Percentiles rank a stretch among this genome's conserved stretches.
phyloP scores from a whole-genome alignment of 305 asterid genomes.

The Fraxinus nigra region DNA sequence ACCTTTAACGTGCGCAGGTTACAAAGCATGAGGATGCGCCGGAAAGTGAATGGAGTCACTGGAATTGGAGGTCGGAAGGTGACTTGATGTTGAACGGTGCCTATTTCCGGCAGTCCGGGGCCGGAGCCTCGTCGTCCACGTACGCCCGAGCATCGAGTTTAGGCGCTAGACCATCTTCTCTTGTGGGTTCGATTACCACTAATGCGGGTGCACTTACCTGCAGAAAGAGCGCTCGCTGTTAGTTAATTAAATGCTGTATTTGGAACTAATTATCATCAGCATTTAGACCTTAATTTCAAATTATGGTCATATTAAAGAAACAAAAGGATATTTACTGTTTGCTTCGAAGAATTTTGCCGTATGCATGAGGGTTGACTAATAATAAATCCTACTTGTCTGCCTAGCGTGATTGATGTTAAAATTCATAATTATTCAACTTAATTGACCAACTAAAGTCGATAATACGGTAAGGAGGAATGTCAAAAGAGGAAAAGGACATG shows the following conservation, averaged over 20 bases:
- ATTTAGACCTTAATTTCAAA: not conserved
- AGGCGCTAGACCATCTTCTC: constrained; percentile 60
- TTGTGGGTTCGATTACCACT: constrained; percentile 56
- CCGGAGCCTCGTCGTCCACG: constrained; percentile 39
- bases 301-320: not conserved
- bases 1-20: constrained; percentile 26
- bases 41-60: constrained; percentile 54
- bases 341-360: not conserved
- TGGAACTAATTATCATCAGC: not conserved
- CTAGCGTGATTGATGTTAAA: constrained; percentile 34
- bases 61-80: constrained; percentile 73
- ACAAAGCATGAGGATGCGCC: constrained; percentile 68
- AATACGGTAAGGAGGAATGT: not conserved
- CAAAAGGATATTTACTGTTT: not conserved
- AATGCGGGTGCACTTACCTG: constrained; percentile 62
- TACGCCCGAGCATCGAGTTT: constrained; percentile 73
- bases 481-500: not conserved
- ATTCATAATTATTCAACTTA: constrained; percentile 1
- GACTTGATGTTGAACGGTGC: constrained; percentile 70
- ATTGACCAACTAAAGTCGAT: constrained; percentile 1
- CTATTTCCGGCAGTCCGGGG: constrained; percentile 58
- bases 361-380: constrained; percentile 12
- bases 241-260: not conserved
- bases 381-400: not conserved
- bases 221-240: constrained; percentile 59